A percentile compares a stretch with the other conserved stretches of the same genome.
Conservation (phyloP, 306 rosid genomes). For the Arachis stenosperma region DNA sequence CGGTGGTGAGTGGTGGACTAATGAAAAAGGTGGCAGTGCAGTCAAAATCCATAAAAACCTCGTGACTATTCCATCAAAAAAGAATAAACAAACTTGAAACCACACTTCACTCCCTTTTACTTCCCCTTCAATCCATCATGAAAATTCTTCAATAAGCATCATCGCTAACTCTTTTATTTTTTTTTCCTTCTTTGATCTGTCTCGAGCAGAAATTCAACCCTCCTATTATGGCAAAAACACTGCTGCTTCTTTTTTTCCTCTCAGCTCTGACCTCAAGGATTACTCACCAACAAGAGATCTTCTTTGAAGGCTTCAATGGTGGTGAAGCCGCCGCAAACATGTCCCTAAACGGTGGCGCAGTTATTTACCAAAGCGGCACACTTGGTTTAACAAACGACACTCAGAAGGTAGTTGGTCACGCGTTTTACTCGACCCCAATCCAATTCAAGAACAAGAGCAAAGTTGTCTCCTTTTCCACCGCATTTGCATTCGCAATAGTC, state of each 20-base stretch:
- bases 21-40: neutral
- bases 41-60: neutral
- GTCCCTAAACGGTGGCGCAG: slow-evolving; percentile 47
- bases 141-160: neutral
- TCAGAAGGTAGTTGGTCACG: slow-evolving; percentile 40
- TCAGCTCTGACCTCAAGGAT: slow-evolving; percentile 31
- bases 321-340: slow-evolving; percentile 37
- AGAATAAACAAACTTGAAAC: neutral
- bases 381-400: slow-evolving; percentile 46
- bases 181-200: neutral
- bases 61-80: neutral
- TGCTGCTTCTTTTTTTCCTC: slow-evolving; percentile 32
- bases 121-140: neutral
- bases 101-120: neutral
- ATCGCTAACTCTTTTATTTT: neutral
- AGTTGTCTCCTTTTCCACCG: slow-evolving; percentile 48
- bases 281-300: slow-evolving; percentile 38
- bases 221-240: slow-evolving; percentile 40
- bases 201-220: neutral
- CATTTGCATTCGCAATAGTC: slow-evolving; percentile 48
- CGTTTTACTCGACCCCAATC: slow-evolving; percentile 48
- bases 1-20: neutral
- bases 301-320: slow-evolving; percentile 40
- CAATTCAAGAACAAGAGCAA: slow-evolving; percentile 41
- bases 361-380: slow-evolving; percentile 39